Evolutionary conservation across 169 alveolate species (phyloP).

Genomic region (Amoebophrya sp.): DNA sequence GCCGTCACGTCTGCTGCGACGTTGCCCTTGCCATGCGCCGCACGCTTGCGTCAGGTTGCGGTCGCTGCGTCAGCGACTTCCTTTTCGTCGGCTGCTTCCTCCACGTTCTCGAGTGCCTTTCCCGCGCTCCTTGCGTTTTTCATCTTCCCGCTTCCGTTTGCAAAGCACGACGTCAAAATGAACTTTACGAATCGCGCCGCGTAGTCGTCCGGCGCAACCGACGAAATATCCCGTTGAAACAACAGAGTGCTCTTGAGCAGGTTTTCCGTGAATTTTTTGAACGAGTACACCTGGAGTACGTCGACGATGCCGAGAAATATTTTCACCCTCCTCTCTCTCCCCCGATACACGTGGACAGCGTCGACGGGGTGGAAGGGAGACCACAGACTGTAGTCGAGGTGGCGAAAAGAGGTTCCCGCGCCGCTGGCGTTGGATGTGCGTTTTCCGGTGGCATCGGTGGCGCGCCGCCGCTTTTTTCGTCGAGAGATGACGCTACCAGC

Average conservation of each 20-base stretch:
- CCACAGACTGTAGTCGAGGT: not conserved
- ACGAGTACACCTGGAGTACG: not conserved
- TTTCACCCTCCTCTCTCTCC: not conserved
- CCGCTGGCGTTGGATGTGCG: not conserved
- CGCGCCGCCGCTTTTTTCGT: not conserved
- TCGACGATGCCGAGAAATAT: not conserved
- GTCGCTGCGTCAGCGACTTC: too few relatives aligned
- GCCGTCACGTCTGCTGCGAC: too few relatives aligned
- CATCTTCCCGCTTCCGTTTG: too few relatives aligned
- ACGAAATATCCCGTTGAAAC: not conserved
- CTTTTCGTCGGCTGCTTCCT: too few relatives aligned
- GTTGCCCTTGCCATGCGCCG: too few relatives aligned
- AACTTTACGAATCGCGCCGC: not conserved
- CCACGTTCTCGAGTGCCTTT: too few relatives aligned
- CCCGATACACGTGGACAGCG: not conserved
- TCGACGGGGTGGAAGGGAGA: not conserved
- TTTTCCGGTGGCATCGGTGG: not conserved
- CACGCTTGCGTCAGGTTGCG: too few relatives aligned
- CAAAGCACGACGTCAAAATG: not conserved
- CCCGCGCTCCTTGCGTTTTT: too few relatives aligned
- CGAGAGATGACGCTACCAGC: not conserved
- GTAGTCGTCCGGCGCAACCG: not conserved
- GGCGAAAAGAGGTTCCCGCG: too few relatives aligned
- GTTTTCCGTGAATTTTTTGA: not conserved
- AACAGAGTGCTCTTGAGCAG: not conserved